phyloP scores from a whole-genome alignment of 805 yeast genomes.

The Candida peoriensis region DNA sequence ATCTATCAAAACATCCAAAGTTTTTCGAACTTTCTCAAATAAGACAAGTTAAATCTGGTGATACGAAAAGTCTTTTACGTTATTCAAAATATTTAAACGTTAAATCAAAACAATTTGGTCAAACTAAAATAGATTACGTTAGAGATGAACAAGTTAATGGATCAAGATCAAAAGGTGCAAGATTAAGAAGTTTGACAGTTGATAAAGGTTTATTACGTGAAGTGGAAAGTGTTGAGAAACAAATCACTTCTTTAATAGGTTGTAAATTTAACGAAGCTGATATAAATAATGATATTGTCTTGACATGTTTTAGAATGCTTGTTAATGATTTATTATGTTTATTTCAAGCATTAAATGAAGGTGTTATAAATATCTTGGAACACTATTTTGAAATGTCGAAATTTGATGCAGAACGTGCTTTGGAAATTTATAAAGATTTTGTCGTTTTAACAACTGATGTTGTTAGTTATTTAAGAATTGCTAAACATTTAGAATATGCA shows the following conservation, averaged over 20 bases:
- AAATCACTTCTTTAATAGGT: conserved; percentile 67
- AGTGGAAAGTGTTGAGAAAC: conserved; percentile 78
- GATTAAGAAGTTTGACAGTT: conserved; percentile 59
- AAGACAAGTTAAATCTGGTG: conserved; percentile 33
- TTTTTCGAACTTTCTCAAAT: conserved; percentile 43
- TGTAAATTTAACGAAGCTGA: conserved; percentile 78
- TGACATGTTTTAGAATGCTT: conserved; percentile 80
- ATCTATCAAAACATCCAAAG: conserved; percentile 43
- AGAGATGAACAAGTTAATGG: conserved; percentile 51
- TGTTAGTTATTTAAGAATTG: conserved; percentile 80
- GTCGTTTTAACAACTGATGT: conserved; percentile 84
- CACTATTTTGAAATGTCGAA: conserved; percentile 92
- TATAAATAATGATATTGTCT: conserved; percentile 74
- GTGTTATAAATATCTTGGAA: conserved; percentile 88
- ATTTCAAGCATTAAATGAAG: conserved; percentile 90
- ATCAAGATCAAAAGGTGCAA: conserved; percentile 44
- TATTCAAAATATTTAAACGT: conserved; percentile 68
- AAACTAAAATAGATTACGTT: conserved; percentile 68
- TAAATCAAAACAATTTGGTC: conserved; percentile 66
- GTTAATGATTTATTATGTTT: conserved; percentile 85
- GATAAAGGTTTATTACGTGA: conserved; percentile 81
- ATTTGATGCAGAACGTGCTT: conserved; percentile 80
- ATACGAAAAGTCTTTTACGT: conserved; percentile 51
- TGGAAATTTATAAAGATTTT: conserved; percentile 77
- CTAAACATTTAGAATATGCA: conserved; percentile 80